Evolutionary conservation across 1,139 yeast genomes (phyloP).

Genomic region (Yamadazyma membranifaciens): DNA sequence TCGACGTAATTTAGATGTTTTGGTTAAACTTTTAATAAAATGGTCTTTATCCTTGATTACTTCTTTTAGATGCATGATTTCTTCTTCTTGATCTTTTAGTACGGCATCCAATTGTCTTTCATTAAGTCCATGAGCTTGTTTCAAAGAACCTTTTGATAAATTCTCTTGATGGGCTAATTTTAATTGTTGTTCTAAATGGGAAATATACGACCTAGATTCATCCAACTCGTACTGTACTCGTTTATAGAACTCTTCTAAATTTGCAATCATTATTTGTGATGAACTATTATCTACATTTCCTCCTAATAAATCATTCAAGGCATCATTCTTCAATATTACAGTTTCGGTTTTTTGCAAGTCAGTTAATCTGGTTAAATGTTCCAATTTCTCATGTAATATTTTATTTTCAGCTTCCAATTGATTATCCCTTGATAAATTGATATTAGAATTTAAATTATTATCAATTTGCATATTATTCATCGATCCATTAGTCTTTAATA

Average conservation of each 20-base stretch:
- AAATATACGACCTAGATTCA: conserved; percentile 62
- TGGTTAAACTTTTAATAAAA: conserved; percentile 70
- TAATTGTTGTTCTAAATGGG: conserved; percentile 60
- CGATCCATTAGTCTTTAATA: conserved; percentile 19
- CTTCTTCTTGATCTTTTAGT: conserved; percentile 66
- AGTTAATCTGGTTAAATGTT: conserved; percentile 61
- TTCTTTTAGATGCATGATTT: conserved; percentile 62
- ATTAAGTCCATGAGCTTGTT: conserved; percentile 12
- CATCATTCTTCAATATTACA: conserved; percentile 52
- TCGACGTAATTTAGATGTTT: conserved; percentile 53
- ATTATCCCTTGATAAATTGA: conserved; percentile 1
- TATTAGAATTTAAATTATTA: conserved; percentile 1
- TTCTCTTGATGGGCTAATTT: conserved; percentile 25
- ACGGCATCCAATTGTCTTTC: conserved; percentile 15
- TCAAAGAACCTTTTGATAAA: conserved; percentile 4
- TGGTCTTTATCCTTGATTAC: conserved; percentile 68
- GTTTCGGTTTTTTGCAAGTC: conserved; percentile 59
- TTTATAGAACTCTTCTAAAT: conserved; percentile 47
- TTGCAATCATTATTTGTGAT: conserved; percentile 41
- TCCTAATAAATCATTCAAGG: conserved; percentile 49
- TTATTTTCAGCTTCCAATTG: conserved; percentile 61
- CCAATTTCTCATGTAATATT: conserved; percentile 63
- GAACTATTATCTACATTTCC: conserved; percentile 27
- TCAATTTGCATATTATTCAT: conserved; percentile 15
- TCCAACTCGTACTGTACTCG: conserved; percentile 50